Conservation (phyloP, 2,329 filamentous ascomycete species). For the Exophiala calicioides region DNA sequence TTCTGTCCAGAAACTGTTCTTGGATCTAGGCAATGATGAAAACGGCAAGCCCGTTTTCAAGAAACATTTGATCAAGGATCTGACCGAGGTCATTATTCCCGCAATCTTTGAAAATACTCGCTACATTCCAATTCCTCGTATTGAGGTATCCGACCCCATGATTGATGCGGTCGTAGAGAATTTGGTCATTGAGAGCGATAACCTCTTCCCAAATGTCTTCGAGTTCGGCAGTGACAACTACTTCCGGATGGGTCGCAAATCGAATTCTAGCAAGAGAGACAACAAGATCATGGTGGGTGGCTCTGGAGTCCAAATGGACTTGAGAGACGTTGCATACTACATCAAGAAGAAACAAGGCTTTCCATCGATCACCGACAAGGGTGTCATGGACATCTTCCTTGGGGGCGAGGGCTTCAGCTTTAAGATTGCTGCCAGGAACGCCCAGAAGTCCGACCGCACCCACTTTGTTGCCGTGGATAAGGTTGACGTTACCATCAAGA, state of each 20-base stretch:
- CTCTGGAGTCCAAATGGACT: slow-evolving; percentile 87
- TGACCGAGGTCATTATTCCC: slow-evolving; percentile 84
- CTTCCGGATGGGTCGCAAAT: slow-evolving; percentile 92
- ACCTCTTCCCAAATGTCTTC: slow-evolving; percentile 88
- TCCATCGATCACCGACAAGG: slow-evolving; percentile 81
- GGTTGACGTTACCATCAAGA: slow-evolving; percentile 76
- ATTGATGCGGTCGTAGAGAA: slow-evolving; percentile 92
- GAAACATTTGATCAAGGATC: slow-evolving; percentile 84
- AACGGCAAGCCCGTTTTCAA: slow-evolving; percentile 88
- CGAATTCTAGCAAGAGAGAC: slow-evolving; percentile 74
- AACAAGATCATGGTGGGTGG: slow-evolving; percentile 84
- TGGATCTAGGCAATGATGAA: slow-evolving; percentile 82
- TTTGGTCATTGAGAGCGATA: slow-evolving; percentile 91
- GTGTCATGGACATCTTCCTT: slow-evolving; percentile 84
- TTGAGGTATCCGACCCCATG: slow-evolving; percentile 83
- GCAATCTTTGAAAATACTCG: slow-evolving; percentile 77
- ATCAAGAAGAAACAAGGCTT: slow-evolving; percentile 94
- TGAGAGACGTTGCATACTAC: slow-evolving; percentile 86
- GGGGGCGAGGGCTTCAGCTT: slow-evolving; percentile 87
- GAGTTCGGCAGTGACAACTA: slow-evolving; percentile 92
- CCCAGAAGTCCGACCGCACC: slow-evolving; percentile 71
- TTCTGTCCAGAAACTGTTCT: slow-evolving; percentile 81
- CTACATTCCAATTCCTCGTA: slow-evolving; percentile 90
- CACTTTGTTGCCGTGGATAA: slow-evolving; percentile 95
- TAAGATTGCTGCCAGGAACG: slow-evolving; percentile 83